phyloP scores from a whole-genome alignment of 305 asterid species.

The Plantago lanceolata region DNA sequence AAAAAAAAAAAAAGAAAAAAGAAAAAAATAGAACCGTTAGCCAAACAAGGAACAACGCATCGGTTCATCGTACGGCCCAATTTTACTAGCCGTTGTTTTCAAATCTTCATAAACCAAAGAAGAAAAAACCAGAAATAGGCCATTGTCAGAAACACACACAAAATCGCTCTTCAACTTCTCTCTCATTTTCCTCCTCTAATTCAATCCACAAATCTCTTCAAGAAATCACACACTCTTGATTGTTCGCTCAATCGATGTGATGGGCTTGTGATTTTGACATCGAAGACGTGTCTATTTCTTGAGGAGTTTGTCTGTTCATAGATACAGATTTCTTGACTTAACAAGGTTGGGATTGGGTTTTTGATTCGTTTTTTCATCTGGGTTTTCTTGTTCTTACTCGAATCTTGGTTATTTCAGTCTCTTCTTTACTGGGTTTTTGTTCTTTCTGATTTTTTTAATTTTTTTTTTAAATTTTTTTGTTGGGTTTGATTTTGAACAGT shows the following conservation, averaged over 20 bases:
- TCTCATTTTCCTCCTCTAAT: conserved; percentile 5
- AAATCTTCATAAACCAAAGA: conserved; percentile 28
- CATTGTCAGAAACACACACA: conserved; percentile 30
- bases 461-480: conserved; percentile 11
- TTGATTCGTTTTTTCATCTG: conserved; percentile 22
- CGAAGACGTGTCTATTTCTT: conserved; percentile 11
- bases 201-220: conserved; percentile 13
- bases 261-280: conserved; percentile 25
- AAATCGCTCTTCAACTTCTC: conserved; percentile 31
- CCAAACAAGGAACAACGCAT: conserved; percentile 30
- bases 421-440: neutral
- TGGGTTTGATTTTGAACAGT: conserved; percentile 16
- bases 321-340: no score
- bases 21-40: conserved; percentile 36
- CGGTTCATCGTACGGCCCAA: conserved; percentile 49
- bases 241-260: conserved; percentile 21
- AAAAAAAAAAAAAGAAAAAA: neutral
- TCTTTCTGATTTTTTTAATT: conserved; percentile 10
- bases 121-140: conserved; percentile 3
- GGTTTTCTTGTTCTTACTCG: conserved; percentile 22
- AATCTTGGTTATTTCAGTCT: conserved; percentile 28
- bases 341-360: no score
- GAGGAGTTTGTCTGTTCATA: conserved; percentile 27
- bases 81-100: conserved; percentile 77
- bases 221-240: neutral